These are phyloP conservation scores for Pichia sp. DNA, from an alignment of 1,139 yeast species.

Conservation along the genomic window DNA sequence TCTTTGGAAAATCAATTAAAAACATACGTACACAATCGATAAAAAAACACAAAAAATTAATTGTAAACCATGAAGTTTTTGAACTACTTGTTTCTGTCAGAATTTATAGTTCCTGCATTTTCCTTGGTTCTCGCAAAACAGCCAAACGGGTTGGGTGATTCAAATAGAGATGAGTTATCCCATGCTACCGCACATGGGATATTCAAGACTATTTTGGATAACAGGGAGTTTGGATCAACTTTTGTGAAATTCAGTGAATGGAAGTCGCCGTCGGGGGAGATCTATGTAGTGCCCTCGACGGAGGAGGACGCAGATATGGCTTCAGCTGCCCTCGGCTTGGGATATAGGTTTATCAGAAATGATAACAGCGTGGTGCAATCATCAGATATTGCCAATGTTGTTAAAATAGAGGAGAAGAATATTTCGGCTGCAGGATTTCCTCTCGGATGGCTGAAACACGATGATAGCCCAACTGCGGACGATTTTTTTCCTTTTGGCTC, in stretches of 20 bases:
- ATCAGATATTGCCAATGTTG: slow-evolving; percentile 7
- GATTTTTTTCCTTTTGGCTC: slow-evolving; percentile 30
- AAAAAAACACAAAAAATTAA: neutral
- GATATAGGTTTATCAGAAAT: slow-evolving; percentile 15
- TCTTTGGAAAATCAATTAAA: neutral
- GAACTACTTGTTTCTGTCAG: neutral
- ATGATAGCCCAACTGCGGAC: slow-evolving; percentile 18
- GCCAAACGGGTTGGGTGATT: neutral
- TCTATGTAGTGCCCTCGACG: slow-evolving; percentile 24
- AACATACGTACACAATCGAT: neutral
- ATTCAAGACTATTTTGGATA: slow-evolving; percentile 13
- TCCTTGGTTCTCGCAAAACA: neutral
- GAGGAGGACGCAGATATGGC: neutral
- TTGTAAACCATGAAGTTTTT: neutral
- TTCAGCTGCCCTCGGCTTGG: slow-evolving; percentile 14
- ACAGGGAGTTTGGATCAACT: slow-evolving; percentile 15
- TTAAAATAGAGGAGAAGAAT: slow-evolving; percentile 24
- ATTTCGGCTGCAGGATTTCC: slow-evolving; percentile 29
- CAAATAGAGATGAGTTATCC: neutral
- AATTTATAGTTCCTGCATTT: neutral
- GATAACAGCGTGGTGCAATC: slow-evolving; percentile 4
- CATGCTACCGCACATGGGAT: slow-evolving; percentile 12
- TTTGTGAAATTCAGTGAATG: slow-evolving; percentile 24
- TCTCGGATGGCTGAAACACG: slow-evolving; percentile 19
- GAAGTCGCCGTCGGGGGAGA: slow-evolving; percentile 26